Base-by-base conservation (phyloP, 2,329 filamentous ascomycete species). In the Immersiporthe knoxdaviesiana region DNA sequence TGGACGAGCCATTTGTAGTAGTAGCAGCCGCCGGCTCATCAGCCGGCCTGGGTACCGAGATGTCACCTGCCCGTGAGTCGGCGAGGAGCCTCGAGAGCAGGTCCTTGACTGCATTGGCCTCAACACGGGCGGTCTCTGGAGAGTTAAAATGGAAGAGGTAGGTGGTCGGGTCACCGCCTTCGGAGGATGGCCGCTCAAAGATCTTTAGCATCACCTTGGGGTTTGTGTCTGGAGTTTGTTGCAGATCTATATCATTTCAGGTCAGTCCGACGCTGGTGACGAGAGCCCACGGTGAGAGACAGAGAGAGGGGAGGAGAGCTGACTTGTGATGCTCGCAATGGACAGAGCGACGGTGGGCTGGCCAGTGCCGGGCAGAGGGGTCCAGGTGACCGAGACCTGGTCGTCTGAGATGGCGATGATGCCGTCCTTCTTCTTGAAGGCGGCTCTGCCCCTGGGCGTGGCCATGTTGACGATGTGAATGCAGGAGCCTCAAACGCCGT, bases 351-450 rank as follows among this genome's bases (percentile, higher is more conserved):
- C 82, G 35, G 85, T 83, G 3, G 92, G 86, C 66, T 89, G 84
- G 2, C 89, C 87, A 67, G 84, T 85, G 44, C 87, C 85, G 60
- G 86, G 85, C 66, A 88, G 84, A 12, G 93, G 92, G 41, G 89
- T 92, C 95, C 95, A 99, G 78, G 88, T 91, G 71, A 98, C 88
- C 50, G 86, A 89, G 76, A 87, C 88, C 75, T 88, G 85, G 79
- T 97, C 93, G 68, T 86, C 83, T 21, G 92, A 89, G 74, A 98
- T 84, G 35, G 89, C 88, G 76, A 99, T 83, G 71, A 88, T 88
- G 78, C 96, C 96, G 84, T 98, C 92, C 81, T 97, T 96, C 84
- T 98, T 99, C 83, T 97, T 98, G 86, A 96, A 98, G 69, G 90
- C 84, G 65, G 91, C 90, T 72, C 87, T 88, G 70, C 90, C 92